A percentile compares a stretch with the other conserved stretches of the same genome.
Evolutionary conservation across 805 yeast species (phyloP).

Genomic region (Starmerella geochares): DNA sequence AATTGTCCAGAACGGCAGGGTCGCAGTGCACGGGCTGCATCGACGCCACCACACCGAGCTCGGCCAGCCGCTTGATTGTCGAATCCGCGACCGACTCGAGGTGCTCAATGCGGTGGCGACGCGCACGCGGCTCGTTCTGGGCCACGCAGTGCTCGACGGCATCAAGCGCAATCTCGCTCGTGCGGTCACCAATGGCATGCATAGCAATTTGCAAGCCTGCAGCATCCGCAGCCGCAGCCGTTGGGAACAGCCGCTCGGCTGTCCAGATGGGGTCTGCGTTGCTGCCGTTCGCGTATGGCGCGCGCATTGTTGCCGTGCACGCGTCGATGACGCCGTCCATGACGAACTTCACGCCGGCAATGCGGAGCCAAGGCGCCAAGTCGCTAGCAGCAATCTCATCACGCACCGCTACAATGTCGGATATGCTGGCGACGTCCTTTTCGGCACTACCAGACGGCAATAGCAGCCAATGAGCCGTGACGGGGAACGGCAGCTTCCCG

Average conservation of each 20-base stretch:
- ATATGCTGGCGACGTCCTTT: background rate
- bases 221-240: background rate
- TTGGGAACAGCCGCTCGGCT: background rate
- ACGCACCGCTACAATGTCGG: background rate
- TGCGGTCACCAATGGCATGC: slow-evolving; percentile 6
- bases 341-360: background rate
- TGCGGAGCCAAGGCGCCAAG: slow-evolving; percentile 1
- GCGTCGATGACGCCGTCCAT: slow-evolving; percentile 3
- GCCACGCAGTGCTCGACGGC: background rate
- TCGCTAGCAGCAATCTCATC: background rate
- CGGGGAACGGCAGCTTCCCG: background rate
- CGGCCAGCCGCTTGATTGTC: background rate
- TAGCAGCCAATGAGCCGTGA: slow-evolving; percentile 1
- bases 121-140: background rate
- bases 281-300: background rate
- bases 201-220: background rate
- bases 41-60: slow-evolving; percentile 1
- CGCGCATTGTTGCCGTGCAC: slow-evolving; percentile 1
- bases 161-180: background rate
- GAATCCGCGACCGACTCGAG: background rate
- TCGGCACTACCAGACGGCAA: background rate
- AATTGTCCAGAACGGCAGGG: background rate
- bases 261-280: background rate
- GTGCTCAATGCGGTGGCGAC: slow-evolving; percentile 5
- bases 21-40: slow-evolving; percentile 5